Evolutionary conservation across 2,329 filamentous ascomycete species (phyloP).

Genomic region (Bretziella fagacearum): DNA sequence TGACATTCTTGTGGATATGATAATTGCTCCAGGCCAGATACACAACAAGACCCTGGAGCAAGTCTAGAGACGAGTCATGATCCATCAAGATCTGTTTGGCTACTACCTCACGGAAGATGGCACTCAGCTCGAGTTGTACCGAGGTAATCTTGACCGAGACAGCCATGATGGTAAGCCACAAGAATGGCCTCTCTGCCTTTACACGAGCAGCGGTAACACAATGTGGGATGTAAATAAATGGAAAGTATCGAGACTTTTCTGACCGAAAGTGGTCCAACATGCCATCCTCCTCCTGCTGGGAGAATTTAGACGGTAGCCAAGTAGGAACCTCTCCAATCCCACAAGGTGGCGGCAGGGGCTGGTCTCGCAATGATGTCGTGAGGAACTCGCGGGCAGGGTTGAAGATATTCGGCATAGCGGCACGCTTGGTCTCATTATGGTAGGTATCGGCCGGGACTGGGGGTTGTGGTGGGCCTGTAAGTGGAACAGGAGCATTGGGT

Average conservation of each 20-base stretch:
- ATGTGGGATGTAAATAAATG: slow-evolving; percentile 18
- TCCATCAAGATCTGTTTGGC: slow-evolving; percentile 18
- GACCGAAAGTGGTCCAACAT: slow-evolving; percentile 16
- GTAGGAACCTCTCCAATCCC: not conserved
- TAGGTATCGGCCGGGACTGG: slow-evolving; percentile 1
- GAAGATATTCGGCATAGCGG: slow-evolving; percentile 13
- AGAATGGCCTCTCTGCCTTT: slow-evolving; percentile 22
- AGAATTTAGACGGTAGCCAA: slow-evolving; percentile 9
- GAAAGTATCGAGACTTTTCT: slow-evolving; percentile 19
- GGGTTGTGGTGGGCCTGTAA: slow-evolving; percentile 5
- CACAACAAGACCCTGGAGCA: slow-evolving; percentile 19
- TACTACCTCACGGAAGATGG: slow-evolving; percentile 18
- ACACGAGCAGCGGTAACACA: slow-evolving; percentile 17
- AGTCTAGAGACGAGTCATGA: slow-evolving; percentile 18
- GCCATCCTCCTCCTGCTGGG: slow-evolving; percentile 2
- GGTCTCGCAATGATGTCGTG: slow-evolving; percentile 5
- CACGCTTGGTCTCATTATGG: not conserved
- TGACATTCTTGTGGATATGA: slow-evolving; percentile 7
- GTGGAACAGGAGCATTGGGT: not conserved
- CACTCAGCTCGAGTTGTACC: slow-evolving; percentile 18
- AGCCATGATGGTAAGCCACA: slow-evolving; percentile 25
- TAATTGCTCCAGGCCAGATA: slow-evolving; percentile 20
- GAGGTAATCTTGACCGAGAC: slow-evolving; percentile 17
- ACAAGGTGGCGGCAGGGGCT: not conserved
- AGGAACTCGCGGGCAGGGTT: slow-evolving; percentile 13